Percentiles rank a stretch among this genome's conserved stretches.
Conservation (phyloP, 805 yeast genomes). For the Zygosaccharomyces pseudorouxii region DNA sequence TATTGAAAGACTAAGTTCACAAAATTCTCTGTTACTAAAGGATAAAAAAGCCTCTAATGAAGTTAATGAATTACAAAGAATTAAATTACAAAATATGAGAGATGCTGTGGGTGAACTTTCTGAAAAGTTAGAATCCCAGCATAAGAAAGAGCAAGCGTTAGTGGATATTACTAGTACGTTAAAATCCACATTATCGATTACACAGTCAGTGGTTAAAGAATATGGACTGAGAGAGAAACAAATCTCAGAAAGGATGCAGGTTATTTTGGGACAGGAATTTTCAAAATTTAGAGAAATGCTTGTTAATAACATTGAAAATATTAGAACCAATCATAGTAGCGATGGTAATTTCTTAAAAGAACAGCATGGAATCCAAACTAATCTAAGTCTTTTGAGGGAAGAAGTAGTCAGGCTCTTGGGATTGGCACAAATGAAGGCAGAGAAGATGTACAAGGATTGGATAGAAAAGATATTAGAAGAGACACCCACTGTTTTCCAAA, state of each 20-base stretch:
- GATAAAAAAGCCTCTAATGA: conserved; percentile 31
- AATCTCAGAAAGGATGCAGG: conserved; percentile 20
- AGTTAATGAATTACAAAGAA: conserved; percentile 25
- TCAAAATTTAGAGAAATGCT: conserved; percentile 17
- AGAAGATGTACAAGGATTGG: conserved; percentile 24
- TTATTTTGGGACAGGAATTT: conserved; percentile 24
- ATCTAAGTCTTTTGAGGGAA: conserved; percentile 18
- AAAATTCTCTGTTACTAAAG: conserved; percentile 32
- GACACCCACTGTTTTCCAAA: conserved; percentile 22
- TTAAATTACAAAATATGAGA: conserved; percentile 25
- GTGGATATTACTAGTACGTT: conserved; percentile 22
- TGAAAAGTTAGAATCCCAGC: conserved; percentile 26
- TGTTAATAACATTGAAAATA: conserved; percentile 14
- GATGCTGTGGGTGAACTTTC: conserved; percentile 25
- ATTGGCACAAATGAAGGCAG: conserved; percentile 17
- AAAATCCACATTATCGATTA: conserved; percentile 16
- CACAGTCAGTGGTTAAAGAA: conserved; percentile 22
- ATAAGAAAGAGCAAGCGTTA: conserved; percentile 27
- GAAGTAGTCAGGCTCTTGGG: conserved; percentile 20
- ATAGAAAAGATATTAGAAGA: conserved; percentile 23
- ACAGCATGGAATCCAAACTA: conserved; percentile 14
- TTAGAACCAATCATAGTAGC: conserved; percentile 10
- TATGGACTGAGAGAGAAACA: conserved; percentile 23
- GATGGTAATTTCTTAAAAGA: conserved; percentile 1
- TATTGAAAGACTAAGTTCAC: conserved; percentile 39